Conservation (phyloP, 164 flowering plant genomes). For the Amborella trichopoda region DNA sequence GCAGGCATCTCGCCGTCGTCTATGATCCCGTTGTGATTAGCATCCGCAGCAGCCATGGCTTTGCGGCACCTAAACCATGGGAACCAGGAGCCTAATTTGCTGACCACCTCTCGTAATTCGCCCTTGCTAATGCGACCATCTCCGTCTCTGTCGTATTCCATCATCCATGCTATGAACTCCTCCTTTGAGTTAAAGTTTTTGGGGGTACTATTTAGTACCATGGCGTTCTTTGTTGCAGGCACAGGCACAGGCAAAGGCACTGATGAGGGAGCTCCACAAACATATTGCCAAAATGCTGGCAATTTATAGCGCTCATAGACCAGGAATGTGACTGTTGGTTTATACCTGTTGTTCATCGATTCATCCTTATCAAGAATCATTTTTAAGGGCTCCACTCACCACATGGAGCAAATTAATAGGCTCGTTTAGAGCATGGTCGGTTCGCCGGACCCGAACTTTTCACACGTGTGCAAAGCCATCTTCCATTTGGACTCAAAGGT, state of each 20-base stretch:
- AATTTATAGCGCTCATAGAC: too few relatives aligned
- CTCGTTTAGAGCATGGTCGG: too few relatives aligned
- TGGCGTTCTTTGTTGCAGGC: not conserved
- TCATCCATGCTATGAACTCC: slow-evolving; percentile 17
- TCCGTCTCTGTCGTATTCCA: slow-evolving; percentile 10
- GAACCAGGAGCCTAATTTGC: slow-evolving; percentile 6
- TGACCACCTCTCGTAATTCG: slow-evolving; percentile 13
- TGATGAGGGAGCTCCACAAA: too few relatives aligned
- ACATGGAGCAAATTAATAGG: too few relatives aligned
- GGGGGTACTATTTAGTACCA: not conserved
- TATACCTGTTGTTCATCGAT: too few relatives aligned
- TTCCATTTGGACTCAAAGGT: too few relatives aligned
- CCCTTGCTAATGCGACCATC: slow-evolving; percentile 15
- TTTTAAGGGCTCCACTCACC: too few relatives aligned
- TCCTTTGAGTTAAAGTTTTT: slow-evolving; percentile 4
- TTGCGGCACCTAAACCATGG: not conserved
- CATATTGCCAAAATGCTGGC: too few relatives aligned
- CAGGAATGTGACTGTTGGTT: too few relatives aligned
- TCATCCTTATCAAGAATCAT: too few relatives aligned
- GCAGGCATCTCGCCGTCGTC: slow-evolving; percentile 9
- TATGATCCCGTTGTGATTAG: slow-evolving; percentile 10
- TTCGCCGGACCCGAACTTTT: too few relatives aligned
- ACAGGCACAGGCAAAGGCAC: not conserved
- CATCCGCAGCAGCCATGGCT: slow-evolving; percentile 8
- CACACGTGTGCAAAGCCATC: too few relatives aligned